Evolutionary conservation across 2,329 filamentous ascomycete genomes (phyloP).

Genomic region (Thielaviopsis cerberus): DNA sequence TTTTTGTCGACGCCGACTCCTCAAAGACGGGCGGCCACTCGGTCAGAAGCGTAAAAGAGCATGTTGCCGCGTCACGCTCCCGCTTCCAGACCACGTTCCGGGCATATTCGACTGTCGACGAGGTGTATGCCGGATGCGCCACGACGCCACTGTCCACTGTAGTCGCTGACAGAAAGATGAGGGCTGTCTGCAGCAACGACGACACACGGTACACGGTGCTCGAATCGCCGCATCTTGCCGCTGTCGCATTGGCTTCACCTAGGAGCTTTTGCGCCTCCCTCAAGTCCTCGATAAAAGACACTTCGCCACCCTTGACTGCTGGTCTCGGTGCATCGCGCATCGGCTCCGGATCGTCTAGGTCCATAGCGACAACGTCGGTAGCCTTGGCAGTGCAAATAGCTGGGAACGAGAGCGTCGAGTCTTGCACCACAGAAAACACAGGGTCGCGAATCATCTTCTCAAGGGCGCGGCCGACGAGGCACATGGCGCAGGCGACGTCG

Average conservation of each 20-base stretch:
- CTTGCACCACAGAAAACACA: slow-evolving; percentile 74
- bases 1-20: neutral
- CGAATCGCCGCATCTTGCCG: slow-evolving; percentile 35
- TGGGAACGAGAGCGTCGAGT: slow-evolving; percentile 80
- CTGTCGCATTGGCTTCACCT: slow-evolving; percentile 41
- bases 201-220: slow-evolving; percentile 44
- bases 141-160: slow-evolving; percentile 26
- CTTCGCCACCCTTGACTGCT: slow-evolving; percentile 12
- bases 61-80: slow-evolving; percentile 36
- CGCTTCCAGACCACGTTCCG: slow-evolving; percentile 49
- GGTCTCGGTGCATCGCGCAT: slow-evolving; percentile 1
- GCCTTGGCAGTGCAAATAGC: slow-evolving; percentile 31
- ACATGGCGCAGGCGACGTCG: slow-evolving; percentile 46
- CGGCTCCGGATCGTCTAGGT: slow-evolving; percentile 14
- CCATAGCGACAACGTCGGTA: slow-evolving; percentile 1
- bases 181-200: slow-evolving; percentile 43
- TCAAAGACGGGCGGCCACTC: slow-evolving; percentile 12
- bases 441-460: slow-evolving; percentile 61
- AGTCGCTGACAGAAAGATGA: slow-evolving; percentile 47
- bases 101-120: slow-evolving; percentile 48
- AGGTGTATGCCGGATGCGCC: slow-evolving; percentile 37
- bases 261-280: slow-evolving; percentile 48
- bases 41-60: slow-evolving; percentile 16
- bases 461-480: slow-evolving; percentile 48
- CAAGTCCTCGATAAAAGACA: slow-evolving; percentile 39